A percentile compares a stretch with the other conserved stretches of the same genome.
Evolutionary conservation across 345 rosid genomes (phyloP).

Genomic region (Brassica carinata): DNA sequence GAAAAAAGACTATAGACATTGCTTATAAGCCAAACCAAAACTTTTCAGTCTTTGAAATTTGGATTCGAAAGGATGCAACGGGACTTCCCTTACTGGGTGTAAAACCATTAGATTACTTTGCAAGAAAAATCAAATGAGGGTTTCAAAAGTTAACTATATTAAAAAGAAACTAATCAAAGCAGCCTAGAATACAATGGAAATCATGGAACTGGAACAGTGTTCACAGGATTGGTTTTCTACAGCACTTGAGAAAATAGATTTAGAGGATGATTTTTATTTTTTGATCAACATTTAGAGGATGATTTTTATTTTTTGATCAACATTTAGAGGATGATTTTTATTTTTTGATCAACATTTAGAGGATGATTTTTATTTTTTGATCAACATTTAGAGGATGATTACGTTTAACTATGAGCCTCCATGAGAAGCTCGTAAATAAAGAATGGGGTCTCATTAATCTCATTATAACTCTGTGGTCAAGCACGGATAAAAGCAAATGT

Average conservation of each 20-base stretch:
- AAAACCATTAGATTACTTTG: background rate
- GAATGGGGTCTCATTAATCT: background rate
- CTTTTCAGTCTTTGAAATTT: background rate
- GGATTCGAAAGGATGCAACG: background rate
- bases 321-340: too few relatives aligned
- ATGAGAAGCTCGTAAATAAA: background rate
- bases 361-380: background rate
- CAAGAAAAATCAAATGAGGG: background rate
- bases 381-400: background rate
- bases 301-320: too few relatives aligned
- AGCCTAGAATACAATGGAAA: background rate
- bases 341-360: too few relatives aligned
- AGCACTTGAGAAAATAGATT: background rate
- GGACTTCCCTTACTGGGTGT: background rate
- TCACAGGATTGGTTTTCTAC: background rate
- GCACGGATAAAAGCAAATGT: background rate
- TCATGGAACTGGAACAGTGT: background rate
- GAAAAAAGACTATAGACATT: background rate
- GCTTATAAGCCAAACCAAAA: background rate
- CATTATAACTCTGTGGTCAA: background rate
- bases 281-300: too few relatives aligned
- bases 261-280: too few relatives aligned
- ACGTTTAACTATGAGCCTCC: background rate
- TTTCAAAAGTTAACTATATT: background rate
- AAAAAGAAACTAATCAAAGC: background rate